Evolutionary conservation across 1,139 yeast species (phyloP).

Genomic region (Kodamaea suecica): DNA sequence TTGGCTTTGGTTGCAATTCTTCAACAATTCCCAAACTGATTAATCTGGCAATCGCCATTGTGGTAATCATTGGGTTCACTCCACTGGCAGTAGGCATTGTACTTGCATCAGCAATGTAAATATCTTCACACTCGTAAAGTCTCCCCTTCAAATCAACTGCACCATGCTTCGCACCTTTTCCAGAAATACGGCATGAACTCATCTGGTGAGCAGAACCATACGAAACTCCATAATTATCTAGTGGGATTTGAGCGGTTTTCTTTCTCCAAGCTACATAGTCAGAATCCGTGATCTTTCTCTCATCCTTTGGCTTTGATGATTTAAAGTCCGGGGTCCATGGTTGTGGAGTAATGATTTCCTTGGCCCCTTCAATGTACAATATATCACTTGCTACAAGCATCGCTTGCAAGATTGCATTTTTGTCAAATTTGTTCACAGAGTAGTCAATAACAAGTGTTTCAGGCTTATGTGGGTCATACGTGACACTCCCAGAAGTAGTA

Average conservation of each 20-base stretch:
- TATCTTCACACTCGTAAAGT: slow-evolving; percentile 51
- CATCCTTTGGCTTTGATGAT: slow-evolving; percentile 37
- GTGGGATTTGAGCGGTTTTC: slow-evolving; percentile 24
- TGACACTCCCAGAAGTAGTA: slow-evolving; percentile 41
- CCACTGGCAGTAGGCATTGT: slow-evolving; percentile 60
- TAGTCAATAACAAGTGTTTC: slow-evolving; percentile 41
- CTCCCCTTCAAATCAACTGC: slow-evolving; percentile 51
- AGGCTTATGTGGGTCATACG: slow-evolving; percentile 34
- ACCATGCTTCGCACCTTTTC: slow-evolving; percentile 46
- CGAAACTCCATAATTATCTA: slow-evolving; percentile 29
- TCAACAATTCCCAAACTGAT: slow-evolving; percentile 34
- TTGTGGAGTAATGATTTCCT: slow-evolving; percentile 41
- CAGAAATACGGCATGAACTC: slow-evolving; percentile 56
- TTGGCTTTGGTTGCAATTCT: slow-evolving; percentile 31
- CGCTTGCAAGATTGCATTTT: slow-evolving; percentile 41
- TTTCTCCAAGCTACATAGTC: slow-evolving; percentile 49
- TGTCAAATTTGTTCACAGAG: slow-evolving; percentile 40
- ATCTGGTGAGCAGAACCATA: slow-evolving; percentile 62
- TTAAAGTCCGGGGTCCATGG: slow-evolving; percentile 39
- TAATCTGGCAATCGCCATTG: slow-evolving; percentile 41
- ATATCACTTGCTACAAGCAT: slow-evolving; percentile 44
- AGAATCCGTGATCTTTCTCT: slow-evolving; percentile 40
- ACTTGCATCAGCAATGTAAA: slow-evolving; percentile 57
- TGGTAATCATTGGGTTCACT: slow-evolving; percentile 52
- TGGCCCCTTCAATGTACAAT: slow-evolving; percentile 51